Base-by-base conservation (phyloP, 345 rosid species). In the Carallia brachiata region DNA sequence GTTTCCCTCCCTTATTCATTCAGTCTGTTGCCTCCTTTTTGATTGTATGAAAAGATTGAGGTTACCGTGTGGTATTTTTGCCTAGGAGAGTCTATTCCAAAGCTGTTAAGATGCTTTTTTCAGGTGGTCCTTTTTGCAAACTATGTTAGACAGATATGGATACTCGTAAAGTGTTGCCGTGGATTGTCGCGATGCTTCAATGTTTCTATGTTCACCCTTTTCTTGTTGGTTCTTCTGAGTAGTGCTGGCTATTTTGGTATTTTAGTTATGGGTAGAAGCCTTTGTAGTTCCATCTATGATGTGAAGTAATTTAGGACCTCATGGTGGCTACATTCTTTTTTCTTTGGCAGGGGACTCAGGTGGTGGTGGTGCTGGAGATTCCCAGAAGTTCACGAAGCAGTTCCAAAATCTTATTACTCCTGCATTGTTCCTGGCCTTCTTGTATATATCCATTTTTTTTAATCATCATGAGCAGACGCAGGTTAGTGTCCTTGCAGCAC, bases 261-360 rank as follows among this genome's bases (percentile, higher is more conserved):
- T 15, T 1, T 50, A 32, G 17, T 62, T 52, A 6, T 36, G 23
- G 40, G 17, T 40, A 30, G 6, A 17, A 34, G 28, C 18, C 7
- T 17, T 1, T 36, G 52, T 13, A 27, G 28, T 74, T 58, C 32
- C 2, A 9, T 59, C 59, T 10, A 32, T 61, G 53, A 34, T 7
- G 13, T 61, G 39, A 71, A 61, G 36, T 37, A 27, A 2, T 59
- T 58, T 54, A 44, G 32, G 62, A 62, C 36, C 53, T 54, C 6
- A 47, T 34, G 53, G 36, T 34, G 6, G 36, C 59, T 44, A 37
- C 6, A 40, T 15, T 17, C 62, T 63, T 55, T 39, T 68, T 37
- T 77, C 23, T 70, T 71, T 55, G 63, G 6, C 70, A 75, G 88
- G 73, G 77, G 79, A 73, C 6, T 75, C 83, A 1, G 64, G 82